A percentile compares a stretch with the other conserved stretches of the same genome.
These are phyloP conservation scores for Diversispora eburnea DNA, from an alignment of 192 early-diverging fungal species.

Conservation along the genomic window DNA sequence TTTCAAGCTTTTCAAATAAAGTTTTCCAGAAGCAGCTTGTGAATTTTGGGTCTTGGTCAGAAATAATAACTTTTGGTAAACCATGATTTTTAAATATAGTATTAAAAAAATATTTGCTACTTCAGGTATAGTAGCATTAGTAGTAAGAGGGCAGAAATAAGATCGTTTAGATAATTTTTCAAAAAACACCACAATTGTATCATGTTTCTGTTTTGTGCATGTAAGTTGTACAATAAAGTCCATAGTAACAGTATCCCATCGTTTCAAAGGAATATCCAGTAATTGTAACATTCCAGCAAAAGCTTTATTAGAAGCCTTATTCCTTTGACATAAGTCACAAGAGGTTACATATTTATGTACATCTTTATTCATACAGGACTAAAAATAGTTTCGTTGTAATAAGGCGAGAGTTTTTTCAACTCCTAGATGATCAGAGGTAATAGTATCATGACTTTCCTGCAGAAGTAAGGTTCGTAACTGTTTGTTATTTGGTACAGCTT, in stretches of 20 bases:
- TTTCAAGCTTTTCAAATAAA: conserved; percentile 32
- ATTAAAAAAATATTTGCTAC: conserved; percentile 22
- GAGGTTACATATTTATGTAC: conserved; percentile 23
- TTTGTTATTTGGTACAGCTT: too few relatives aligned
- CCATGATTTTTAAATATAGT: conserved; percentile 34
- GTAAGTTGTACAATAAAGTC: conserved; percentile 36
- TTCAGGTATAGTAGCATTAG: conserved; percentile 17
- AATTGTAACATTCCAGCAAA: conserved; percentile 36
- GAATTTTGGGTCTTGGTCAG: conserved; percentile 45
- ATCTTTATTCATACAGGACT: conserved; percentile 5
- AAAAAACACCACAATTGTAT: conserved; percentile 43
- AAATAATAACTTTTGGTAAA: conserved; percentile 42
- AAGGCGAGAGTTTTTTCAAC: too few relatives aligned
- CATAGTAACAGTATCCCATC: conserved; percentile 38
- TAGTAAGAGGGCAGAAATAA: conserved; percentile 12
- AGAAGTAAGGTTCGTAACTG: too few relatives aligned
- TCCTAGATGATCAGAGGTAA: too few relatives aligned
- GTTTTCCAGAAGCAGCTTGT: conserved; percentile 39
- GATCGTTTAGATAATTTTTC: conserved; percentile 40
- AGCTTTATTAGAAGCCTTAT: conserved; percentile 26
- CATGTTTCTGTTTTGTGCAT: conserved; percentile 23
- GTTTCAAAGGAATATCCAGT: conserved; percentile 29
- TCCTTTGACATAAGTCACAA: conserved; percentile 29
- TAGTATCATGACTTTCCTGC: too few relatives aligned
- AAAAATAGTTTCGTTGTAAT: not conserved